Evolutionary conservation across 208 protist species (phyloP), one percentile per base, ranked within the genome.

Genomic region (Trypanosomatidae sp.): DNA sequence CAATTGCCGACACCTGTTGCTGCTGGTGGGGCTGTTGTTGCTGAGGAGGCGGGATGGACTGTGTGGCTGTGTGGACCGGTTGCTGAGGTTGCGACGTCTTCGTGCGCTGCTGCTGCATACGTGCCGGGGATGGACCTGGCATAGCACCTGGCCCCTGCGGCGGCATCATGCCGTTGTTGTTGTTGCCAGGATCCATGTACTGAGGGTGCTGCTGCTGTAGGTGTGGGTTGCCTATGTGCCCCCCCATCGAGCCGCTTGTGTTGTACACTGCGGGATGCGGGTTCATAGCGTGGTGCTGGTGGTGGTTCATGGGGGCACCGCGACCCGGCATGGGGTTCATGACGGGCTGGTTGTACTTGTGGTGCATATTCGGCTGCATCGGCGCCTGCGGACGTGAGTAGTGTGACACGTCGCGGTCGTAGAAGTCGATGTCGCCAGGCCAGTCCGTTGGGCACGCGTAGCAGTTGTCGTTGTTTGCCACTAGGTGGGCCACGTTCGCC

Each of bases 341-440:
- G 50, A 43, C 55, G 52, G 47, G 49, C 71, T 77, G 76, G 62
- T 75, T 66, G 50, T 69, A 75, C 66, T 81, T 81, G 70, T 76
- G 62, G 49, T 76, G 67, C 65, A 62, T 55, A 68, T 74, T 77
- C 25, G 56, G 64, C 15, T 69, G 76, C 71, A 65, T 60, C 43
- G 66, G 74, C 69, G 70, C 74, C 69, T 62, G 71, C 69, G 55
- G 59, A 62, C 76, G 83, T 19, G 88, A 88, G 76, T 94, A 91
- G 13, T 80, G 73, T 39, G 87, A 91, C 70, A 84, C 87, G 68
- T 94, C 89, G 22, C 81, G 78, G 76, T 94, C 89, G 59, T 90
- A 94, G 80, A 83, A 66, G 53, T 81, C 62, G 52, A 83, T 71
- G 46, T 85, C 82, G 47, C 87, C 90, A 3, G 90, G 87, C 90